Base-by-base conservation (phyloP, 1,284 basidiomycete genomes). In the Paramarasmius palmivorus region DNA sequence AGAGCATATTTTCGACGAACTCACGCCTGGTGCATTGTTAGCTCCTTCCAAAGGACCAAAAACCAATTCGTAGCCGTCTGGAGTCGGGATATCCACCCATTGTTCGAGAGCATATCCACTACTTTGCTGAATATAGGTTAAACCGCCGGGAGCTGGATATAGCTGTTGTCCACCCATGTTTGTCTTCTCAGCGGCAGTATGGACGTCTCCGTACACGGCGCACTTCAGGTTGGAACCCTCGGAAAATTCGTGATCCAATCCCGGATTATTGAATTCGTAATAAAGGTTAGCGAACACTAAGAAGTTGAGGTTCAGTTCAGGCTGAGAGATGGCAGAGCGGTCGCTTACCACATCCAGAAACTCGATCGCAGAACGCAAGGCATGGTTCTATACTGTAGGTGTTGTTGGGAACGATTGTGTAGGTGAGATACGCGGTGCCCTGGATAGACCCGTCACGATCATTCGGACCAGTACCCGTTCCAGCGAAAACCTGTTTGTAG, bases 281-380 rank as follows among this genome's bases (percentile, higher is more conserved):
- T 59, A 63, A 17, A 59, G n/a, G 53, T 63, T 63, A 9, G 52
- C 34, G 51, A 63, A 63, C 15, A 56, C 61, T 63, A 19, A 17
- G 22, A 12, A 22, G 49, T 29, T 14, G 34, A 9, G 9, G 37
- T 29, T 19, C 19, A 38, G 10, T 12, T 48, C 20, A 32, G 14
- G 19, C 19, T 26, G 2, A 4, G 47, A 17, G 22, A 17, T 35
- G 34, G 19, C 34, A 50, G 20, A 26, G 19, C 12, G 38, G n/a
- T 23, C n/a, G 53, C 57, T 14, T 26, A 61, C 61, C 59, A 49
- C 61, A 63, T 23, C 53, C 57, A 2, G 10, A 1, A 38, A 59
- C 56, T 3, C 39, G 22, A 29, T 59, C 55, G 52, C 61, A 63
- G 49, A 52, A 55, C 4, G 25, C 44, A 15, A 59, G 44, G 42